Base-by-base conservation (phyloP, 2,329 filamentous ascomycete genomes). In the Penicillium sp. region DNA sequence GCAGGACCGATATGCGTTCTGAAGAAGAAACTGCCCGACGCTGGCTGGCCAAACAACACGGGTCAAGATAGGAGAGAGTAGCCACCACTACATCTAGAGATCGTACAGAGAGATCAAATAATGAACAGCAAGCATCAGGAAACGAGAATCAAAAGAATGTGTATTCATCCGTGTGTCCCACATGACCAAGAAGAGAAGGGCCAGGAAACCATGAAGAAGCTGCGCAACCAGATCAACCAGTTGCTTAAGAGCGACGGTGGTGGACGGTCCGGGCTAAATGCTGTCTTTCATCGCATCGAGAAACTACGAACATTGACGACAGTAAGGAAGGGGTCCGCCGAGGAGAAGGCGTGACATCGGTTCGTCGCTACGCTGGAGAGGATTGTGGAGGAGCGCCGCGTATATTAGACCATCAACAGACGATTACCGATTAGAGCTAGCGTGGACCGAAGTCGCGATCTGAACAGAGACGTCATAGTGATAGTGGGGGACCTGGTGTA, bases 301-400 rank as follows among this genome's bases (percentile, higher is more conserved):
- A 86, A 90, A 68, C 80, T 97, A 52, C 87, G 91, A 67, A 83
- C 87, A 58, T 75, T 97, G 59, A 85, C 86, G 3, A 77, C 77
- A n/a, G 87, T 99, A 21, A 99, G 94, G 92, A 93, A 89, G 71
- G 92, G 92, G n/a, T 97, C 94, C 2, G 89, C 90, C 0, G 94
- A 99, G 76, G 94, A 97, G 72, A 95, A 90, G 75, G 91, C 91
- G 6, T 81, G 94, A 49, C 77, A 77, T 8, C 89, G 85, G 66
- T 92, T 97, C 69, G 87, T 99, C 16, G 93, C 97, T 60, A 82
- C 83, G 48, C 72, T 99, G 65, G 86, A 87, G 29, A 91, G 87
- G 77, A 82, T 91, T 74, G 90, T 96, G 1, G 92, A 97, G 68
- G 93, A 97, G 21, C 78, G 79, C 61, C 77, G 59, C 80, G 71